A percentile compares a stretch with the other conserved stretches of the same genome.
Evolutionary conservation across 2,329 filamentous ascomycete species (phyloP).

Genomic region (Metarhizium sp.): DNA sequence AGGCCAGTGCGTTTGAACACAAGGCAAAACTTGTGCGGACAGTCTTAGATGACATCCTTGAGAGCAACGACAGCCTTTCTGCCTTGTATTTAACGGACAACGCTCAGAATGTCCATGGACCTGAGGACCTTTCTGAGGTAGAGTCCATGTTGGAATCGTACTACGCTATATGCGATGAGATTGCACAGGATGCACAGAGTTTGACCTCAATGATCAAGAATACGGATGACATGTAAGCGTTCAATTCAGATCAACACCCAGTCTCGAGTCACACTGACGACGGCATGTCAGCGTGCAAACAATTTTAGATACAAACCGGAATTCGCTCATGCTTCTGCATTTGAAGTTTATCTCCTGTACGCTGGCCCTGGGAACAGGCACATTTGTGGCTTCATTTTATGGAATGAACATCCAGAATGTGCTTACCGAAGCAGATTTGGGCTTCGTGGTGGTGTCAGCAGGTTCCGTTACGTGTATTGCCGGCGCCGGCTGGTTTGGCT

Average conservation of each 20-base stretch:
- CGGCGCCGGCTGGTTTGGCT: background rate
- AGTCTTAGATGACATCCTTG: constrained; percentile 85
- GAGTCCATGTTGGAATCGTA: constrained; percentile 95
- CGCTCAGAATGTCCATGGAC: constrained; percentile 57
- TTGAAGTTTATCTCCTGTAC: constrained; percentile 94
- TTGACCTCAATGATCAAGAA: constrained; percentile 89
- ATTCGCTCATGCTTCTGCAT: constrained; percentile 92
- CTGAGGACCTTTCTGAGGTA: constrained; percentile 87
- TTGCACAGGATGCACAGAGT: constrained; percentile 91
- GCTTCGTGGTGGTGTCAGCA: constrained; percentile 61
- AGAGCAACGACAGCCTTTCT: constrained; percentile 88
- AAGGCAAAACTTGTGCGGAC: constrained; percentile 88
- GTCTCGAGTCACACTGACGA: constrained; percentile 2
- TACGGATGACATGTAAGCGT: constrained; percentile 84
- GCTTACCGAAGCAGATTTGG: constrained; percentile 83
- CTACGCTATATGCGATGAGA: constrained; percentile 94
- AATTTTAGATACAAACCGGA: constrained; percentile 93
- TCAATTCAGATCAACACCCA: too few relatives aligned
- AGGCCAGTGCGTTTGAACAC: constrained; percentile 91
- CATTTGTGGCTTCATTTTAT: constrained; percentile 91
- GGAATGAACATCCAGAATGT: constrained; percentile 99
- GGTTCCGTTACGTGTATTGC: background rate
- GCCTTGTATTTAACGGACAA: constrained; percentile 94
- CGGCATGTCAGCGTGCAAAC: constrained; percentile 63
- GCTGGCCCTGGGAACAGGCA: constrained; percentile 81